Evolutionary conservation across 2,329 filamentous ascomycete species (phyloP).

Genomic region (Penicillium sclerotigenum): DNA sequence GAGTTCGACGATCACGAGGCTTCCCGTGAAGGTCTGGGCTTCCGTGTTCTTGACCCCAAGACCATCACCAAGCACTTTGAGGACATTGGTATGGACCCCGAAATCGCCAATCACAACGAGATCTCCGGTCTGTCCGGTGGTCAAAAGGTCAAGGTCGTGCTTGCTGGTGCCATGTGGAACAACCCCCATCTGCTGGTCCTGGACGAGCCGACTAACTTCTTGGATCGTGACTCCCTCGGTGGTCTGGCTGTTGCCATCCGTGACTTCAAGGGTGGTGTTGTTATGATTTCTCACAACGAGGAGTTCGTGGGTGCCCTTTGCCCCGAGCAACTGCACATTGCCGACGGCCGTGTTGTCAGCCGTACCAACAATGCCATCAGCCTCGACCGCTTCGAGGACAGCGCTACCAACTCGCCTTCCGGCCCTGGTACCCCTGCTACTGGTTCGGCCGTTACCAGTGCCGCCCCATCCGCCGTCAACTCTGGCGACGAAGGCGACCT

Average conservation of each 20-base stretch:
- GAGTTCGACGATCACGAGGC: conserved; percentile 99
- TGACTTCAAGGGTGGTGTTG: conserved; percentile 96
- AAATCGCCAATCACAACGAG: conserved; percentile 98
- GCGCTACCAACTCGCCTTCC: conserved; percentile 57
- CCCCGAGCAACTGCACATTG: conserved; percentile 94
- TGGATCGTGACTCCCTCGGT: conserved; percentile 95
- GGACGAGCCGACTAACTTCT: conserved; percentile 98
- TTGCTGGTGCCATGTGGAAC: conserved; percentile 97
- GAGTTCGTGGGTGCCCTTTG: conserved; percentile 96
- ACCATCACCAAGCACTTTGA: conserved; percentile 98
- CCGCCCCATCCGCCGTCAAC: conserved; percentile 65
- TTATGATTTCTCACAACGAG: conserved; percentile 99
- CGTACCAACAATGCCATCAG: conserved; percentile 72
- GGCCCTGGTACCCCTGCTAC: conserved; percentile 52
- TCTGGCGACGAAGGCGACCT: conserved; percentile 81
- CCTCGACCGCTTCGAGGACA: conserved; percentile 84
- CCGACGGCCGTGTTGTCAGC: conserved; percentile 79
- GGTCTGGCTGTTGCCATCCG: conserved; percentile 96
- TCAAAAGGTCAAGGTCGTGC: conserved; percentile 98
- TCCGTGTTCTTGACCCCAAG: conserved; percentile 86
- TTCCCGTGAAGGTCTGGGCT: conserved; percentile 95
- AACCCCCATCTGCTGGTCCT: conserved; percentile 96
- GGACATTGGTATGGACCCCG: conserved; percentile 90
- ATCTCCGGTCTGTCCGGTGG: conserved; percentile 94
- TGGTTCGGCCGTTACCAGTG: conserved; percentile 59